These are phyloP conservation scores for Ramaria sp. DNA, from an alignment of 768 basidiomycete species.

Conservation along the genomic window DNA sequence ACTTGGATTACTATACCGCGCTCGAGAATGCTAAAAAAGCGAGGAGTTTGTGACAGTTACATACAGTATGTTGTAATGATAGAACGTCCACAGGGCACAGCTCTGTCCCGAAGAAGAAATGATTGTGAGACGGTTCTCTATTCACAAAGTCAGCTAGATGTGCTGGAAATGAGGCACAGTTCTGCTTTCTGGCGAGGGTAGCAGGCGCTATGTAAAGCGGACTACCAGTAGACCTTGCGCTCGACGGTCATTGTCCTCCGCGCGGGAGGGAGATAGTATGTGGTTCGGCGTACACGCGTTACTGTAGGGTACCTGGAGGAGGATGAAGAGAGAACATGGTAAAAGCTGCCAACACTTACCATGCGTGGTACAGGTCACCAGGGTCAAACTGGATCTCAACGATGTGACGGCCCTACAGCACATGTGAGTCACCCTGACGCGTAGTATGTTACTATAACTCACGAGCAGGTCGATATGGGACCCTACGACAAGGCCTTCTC, in stretches of 20 bases:
- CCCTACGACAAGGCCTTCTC: conserved; percentile 74
- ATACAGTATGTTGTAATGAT: neutral
- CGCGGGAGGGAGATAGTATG: conserved; percentile 44
- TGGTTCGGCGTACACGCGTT: conserved; percentile 65
- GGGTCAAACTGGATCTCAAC: conserved; percentile 74
- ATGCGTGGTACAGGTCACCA: conserved; percentile 57
- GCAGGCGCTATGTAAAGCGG: neutral
- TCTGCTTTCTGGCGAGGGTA: neutral
- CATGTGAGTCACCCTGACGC: no score
- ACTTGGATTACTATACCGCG: neutral
- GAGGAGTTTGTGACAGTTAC: neutral
- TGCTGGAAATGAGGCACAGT: neutral
- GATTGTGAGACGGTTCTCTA: neutral
- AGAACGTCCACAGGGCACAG: neutral
- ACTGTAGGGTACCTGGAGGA: conserved; percentile 61
- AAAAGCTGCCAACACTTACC: conserved; percentile 26
- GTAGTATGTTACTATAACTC: conserved; percentile 19
- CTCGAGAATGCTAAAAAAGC: neutral
- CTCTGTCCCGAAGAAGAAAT: neutral
- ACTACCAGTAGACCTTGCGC: conserved; percentile 68
- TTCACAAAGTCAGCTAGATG: no score
- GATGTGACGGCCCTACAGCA: conserved; percentile 65
- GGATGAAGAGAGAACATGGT: conserved; percentile 5
- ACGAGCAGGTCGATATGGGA: conserved; percentile 63
- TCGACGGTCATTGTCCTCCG: conserved; percentile 50